Evolutionary conservation across 371 early-diverging fungal species (phyloP), one percentile per base, ranked within the genome.

Genomic region (Circinella umbellata): DNA sequence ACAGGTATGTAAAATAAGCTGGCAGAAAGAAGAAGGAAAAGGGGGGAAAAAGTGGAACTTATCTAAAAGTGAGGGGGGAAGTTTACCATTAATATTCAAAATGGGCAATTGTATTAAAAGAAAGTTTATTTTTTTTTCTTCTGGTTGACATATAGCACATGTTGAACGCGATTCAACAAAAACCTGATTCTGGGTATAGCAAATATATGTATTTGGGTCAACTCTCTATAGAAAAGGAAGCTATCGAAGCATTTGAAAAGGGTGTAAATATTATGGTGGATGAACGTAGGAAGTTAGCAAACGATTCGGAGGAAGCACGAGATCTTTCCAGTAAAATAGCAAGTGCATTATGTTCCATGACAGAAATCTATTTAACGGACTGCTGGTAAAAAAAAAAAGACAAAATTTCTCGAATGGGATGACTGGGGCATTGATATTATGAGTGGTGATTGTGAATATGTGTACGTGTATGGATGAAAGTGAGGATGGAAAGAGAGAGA

Each of bases 361-460:
- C 95, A 4, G 99, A 98, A 73, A 94, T 98, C 35, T 98, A 95
- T 80, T 86, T 98, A 78, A 97, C 99, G 1, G 99, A 98, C 74
- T 94, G 94, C 78, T 97, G 98, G 96, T 94, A 85, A 62, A 57
- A 63, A 27, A 27, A 27, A 27, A 27, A 0, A 36, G 51, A 15
- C 51, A 1, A 51, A 51, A 51, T 13, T 51, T 51, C 51, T 51
- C 7, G 51, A 13, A 13, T 27, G 27, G 27, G 27, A 27, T 27
- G 27, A 27, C 27, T 27, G 27, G 27, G 27, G 27, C 27, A 27
- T 27, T 27, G 27, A 27, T 27, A 27, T 27, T 27, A 27, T 27
- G 27, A 27, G 27, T 27, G 27, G 51, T 51, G 51, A 5, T 14
- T 51, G 51, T 47, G 47, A 9, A 15, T 47, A 15, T 47, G 47